phyloP scores from a whole-genome alignment of 306 rosid genomes.

The Argentina anserina region DNA sequence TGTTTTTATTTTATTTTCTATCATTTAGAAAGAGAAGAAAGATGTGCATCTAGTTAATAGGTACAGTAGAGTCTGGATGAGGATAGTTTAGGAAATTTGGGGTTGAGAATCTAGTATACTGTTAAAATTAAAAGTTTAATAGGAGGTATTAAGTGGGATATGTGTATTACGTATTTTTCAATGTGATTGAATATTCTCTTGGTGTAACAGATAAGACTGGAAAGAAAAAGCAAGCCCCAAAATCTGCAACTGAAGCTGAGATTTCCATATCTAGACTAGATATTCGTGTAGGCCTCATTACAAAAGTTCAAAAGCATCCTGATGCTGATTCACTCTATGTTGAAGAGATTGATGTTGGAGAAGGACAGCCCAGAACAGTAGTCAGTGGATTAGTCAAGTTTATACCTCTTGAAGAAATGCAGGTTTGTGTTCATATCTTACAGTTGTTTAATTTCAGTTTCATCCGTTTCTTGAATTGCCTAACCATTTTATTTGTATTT shows the following conservation, averaged over 20 bases:
- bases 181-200: too few species aligned
- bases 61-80: too few species aligned
- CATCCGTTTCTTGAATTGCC: background rate
- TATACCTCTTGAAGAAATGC: slow-evolving; percentile 89
- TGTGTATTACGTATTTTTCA: too few species aligned
- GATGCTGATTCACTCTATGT: slow-evolving; percentile 93
- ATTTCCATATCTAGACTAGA: slow-evolving; percentile 82
- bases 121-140: too few species aligned
- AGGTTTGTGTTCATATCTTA: slow-evolving; percentile 45
- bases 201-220: slow-evolving; percentile 48
- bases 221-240: slow-evolving; percentile 64
- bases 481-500: slow-evolving; percentile 4
- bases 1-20: too few species aligned
- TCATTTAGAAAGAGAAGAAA: too few species aligned
- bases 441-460: background rate
- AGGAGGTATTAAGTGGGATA: too few species aligned
- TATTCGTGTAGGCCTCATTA: slow-evolving; percentile 82
- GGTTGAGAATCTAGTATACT: too few species aligned
- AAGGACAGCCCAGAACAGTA: slow-evolving; percentile 71
- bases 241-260: slow-evolving; percentile 49
- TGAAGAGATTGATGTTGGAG: slow-evolving; percentile 92
- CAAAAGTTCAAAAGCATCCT: slow-evolving; percentile 79
- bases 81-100: too few species aligned
- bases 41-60: too few species aligned
- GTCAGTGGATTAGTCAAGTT: slow-evolving; percentile 92